Percentiles rank a stretch among this genome's conserved stretches.
These are phyloP conservation scores for Penicillium olsonii DNA, from an alignment of 2,329 filamentous ascomycete genomes.

Conservation along the genomic window DNA sequence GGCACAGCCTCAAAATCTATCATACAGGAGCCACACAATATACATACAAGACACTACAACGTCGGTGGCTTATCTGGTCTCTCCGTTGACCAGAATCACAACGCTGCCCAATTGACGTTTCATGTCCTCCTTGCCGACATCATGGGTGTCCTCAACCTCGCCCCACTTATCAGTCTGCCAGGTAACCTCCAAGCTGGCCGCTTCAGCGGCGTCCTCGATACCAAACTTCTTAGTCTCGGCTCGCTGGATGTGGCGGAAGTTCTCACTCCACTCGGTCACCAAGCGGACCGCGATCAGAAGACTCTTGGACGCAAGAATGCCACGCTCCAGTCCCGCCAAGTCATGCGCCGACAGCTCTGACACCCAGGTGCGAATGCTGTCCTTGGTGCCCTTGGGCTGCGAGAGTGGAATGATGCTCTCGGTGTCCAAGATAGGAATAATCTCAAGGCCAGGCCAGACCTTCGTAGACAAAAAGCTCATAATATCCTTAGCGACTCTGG, in stretches of 20 bases:
- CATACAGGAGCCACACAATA: conserved; percentile 8
- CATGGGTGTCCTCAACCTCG: conserved; percentile 96
- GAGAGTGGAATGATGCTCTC: conserved; percentile 72
- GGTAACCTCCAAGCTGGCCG: conserved; percentile 78
- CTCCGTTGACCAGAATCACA: conserved; percentile 73
- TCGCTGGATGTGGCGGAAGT: conserved; percentile 58
- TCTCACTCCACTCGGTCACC: conserved; percentile 84
- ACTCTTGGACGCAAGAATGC: conserved; percentile 82
- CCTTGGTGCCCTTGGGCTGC: conserved; percentile 73
- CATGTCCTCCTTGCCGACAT: conserved; percentile 90
- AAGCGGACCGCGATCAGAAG: conserved; percentile 75
- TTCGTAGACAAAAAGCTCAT: conserved; percentile 69
- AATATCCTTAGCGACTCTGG: conserved; percentile 67
- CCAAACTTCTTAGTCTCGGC: conserved; percentile 59
- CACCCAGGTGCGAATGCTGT: conserved; percentile 78
- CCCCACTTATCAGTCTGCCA: conserved; percentile 94
- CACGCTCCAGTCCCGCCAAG: conserved; percentile 82
- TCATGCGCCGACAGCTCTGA: conserved; percentile 72
- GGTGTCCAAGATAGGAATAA: conserved; percentile 77
- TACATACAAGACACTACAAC: background rate
- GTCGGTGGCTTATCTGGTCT: conserved; percentile 27
- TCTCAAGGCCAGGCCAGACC: conserved; percentile 81
- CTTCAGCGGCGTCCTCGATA: conserved; percentile 77
- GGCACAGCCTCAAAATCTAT: conserved; percentile 6
- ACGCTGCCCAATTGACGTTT: conserved; percentile 85